Evolutionary conservation across 2,329 filamentous ascomycete species (phyloP), one percentile per base, ranked within the genome.

Genomic region (Alternaria sp.): DNA sequence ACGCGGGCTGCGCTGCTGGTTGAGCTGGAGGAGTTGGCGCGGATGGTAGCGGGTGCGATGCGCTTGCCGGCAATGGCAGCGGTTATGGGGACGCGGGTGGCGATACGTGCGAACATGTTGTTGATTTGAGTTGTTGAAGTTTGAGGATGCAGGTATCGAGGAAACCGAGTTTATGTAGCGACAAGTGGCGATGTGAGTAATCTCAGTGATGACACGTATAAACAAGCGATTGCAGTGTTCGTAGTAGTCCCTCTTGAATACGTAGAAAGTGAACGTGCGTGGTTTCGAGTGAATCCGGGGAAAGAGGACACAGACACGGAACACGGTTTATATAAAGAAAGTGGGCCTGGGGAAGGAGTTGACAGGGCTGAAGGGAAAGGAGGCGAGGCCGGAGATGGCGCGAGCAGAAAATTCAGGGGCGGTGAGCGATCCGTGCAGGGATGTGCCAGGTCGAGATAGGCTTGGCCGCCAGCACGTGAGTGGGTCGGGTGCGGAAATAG

Each of bases 21-120:
- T 32, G 63, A 68, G 47, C 68, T 67, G 40, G 68, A 72, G 9
- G 76, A 78, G 71, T 77, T 78, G 72, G 67, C 75, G 65, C 77
- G 75, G 46, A 68, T 50, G 25, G 65, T 59, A 55, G 69, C 65
- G n/a, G 70, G 66, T 17, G 71, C 55, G 43, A 65, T 59, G 55
- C 69, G 70, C 60, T 64, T 67, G 65, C 40, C 64, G n/a, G 69
- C 66, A 55, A 70, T 67, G 67, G 65, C 49, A 57, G 69, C 65
- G 57, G 63, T 66, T 60, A 70, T 65, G 47, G 72, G 71, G 69
- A 71, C 67, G 54, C 74, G 73, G 57, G 69, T 55, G 59, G 68
- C 49, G 46, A 71, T 40, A 51, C 61, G 62, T 19, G 67, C 61
- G 60, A 73, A 63, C 69, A 72, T 69, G 40, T 36, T 23, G 11